Percentiles rank a stretch among this genome's conserved stretches.
Evolutionary conservation across 768 basidiomycete genomes (phyloP).

Genomic region (Mycena venus): DNA sequence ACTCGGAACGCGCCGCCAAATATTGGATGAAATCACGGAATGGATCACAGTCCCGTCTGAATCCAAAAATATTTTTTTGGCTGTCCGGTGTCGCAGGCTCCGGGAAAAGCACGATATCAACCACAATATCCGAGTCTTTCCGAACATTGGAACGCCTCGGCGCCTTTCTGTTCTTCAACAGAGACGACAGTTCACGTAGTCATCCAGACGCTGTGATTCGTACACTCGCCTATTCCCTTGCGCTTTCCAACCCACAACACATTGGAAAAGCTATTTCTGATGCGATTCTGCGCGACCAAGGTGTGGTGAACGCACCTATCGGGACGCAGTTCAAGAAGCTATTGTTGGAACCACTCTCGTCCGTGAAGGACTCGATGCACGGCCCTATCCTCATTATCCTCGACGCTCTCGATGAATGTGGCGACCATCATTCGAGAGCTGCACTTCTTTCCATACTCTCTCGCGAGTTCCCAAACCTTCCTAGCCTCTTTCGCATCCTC

Average conservation of each 20-base stretch:
- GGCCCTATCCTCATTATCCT: neutral
- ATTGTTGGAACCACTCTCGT: neutral
- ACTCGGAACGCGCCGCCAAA: neutral
- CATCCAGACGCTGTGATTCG: neutral
- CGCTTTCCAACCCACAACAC: neutral
- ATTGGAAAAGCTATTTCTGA: neutral
- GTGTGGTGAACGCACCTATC: neutral
- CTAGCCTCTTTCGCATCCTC: neutral
- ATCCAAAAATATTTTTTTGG: neutral
- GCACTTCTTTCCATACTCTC: neutral
- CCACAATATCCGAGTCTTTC: neutral
- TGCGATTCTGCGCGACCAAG: neutral
- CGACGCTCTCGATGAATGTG: constrained; percentile 2
- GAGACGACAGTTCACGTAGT: neutral
- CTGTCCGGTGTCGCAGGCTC: neutral
- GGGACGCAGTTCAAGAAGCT: neutral
- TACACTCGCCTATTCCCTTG: neutral
- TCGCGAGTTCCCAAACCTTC: neutral
- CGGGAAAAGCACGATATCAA: neutral
- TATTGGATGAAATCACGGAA: neutral
- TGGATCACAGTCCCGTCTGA: neutral
- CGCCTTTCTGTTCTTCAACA: no score
- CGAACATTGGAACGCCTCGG: neutral
- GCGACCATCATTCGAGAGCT: neutral
- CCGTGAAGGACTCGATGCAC: neutral